These are phyloP conservation scores for Saccharata proteae DNA, from an alignment of 2,329 filamentous ascomycete species.

Conservation along the genomic window DNA sequence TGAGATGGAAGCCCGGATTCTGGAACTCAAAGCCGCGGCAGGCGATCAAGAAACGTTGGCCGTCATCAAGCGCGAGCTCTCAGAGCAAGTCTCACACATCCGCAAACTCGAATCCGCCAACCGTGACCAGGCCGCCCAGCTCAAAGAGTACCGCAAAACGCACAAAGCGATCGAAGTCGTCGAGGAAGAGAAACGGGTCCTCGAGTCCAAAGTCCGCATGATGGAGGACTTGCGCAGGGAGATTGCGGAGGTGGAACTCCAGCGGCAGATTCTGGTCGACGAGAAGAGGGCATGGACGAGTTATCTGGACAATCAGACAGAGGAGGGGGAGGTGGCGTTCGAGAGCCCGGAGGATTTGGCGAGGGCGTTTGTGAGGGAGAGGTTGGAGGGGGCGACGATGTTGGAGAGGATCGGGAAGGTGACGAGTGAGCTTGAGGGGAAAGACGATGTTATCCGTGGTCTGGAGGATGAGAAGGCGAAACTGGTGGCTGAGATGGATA, in stretches of 20 bases:
- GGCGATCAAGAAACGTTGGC: constrained; percentile 76
- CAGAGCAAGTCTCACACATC: constrained; percentile 87
- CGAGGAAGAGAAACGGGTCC: constrained; percentile 81
- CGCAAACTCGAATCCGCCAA: constrained; percentile 70
- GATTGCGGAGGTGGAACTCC: constrained; percentile 65
- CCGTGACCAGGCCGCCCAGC: constrained; percentile 63
- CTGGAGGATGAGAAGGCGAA: constrained; percentile 58
- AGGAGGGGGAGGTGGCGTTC: constrained; percentile 56
- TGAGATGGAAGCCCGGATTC: constrained; percentile 67
- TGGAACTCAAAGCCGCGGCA: constrained; percentile 73
- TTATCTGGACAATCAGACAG: constrained; percentile 60
- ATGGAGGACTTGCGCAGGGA: constrained; percentile 65
- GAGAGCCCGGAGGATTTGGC: constrained; percentile 82
- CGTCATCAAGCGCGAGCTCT: constrained; percentile 76
- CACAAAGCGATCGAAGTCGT: constrained; percentile 86
- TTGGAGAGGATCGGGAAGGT: constrained; percentile 68
- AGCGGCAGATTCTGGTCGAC: constrained; percentile 77
- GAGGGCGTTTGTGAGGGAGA: constrained; percentile 69
- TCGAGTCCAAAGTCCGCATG: constrained; percentile 66
- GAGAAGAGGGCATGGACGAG: constrained; percentile 79
- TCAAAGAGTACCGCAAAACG: constrained; percentile 68
- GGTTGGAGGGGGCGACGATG: constrained; percentile 67
- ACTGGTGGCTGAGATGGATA: constrained; percentile 59
- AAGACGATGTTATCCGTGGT: constrained; percentile 60
- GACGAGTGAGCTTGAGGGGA: constrained; percentile 65